A percentile compares a stretch with the other conserved stretches of the same genome.
These are phyloP conservation scores for Solanum aculeatissimum DNA, from an alignment of 305 asterid genomes.

Conservation along the genomic window DNA sequence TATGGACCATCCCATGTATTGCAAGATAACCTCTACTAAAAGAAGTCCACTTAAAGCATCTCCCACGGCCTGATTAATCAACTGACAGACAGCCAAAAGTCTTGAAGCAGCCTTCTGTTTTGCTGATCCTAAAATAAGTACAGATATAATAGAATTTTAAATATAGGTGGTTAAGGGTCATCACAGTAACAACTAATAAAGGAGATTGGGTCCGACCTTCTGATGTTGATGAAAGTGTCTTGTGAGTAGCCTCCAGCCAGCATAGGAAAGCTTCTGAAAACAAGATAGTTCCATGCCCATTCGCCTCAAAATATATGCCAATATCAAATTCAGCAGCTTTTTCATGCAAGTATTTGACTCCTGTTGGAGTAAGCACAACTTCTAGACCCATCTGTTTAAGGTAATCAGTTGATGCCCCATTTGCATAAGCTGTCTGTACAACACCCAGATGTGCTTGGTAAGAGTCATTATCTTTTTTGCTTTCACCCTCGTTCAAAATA, in stretches of 20 bases:
- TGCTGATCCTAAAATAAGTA: constrained; percentile 45
- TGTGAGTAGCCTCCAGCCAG: constrained; percentile 47
- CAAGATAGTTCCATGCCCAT: constrained; percentile 93
- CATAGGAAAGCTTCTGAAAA: constrained; percentile 52
- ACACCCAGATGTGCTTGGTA: constrained; percentile 47
- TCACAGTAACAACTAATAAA: not conserved
- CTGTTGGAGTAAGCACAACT: constrained; percentile 78
- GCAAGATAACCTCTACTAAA: constrained; percentile 74
- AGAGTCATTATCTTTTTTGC: constrained; percentile 20
- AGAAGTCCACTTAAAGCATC: constrained; percentile 82
- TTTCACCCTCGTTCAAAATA: constrained; percentile 37
- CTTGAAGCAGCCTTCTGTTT: constrained; percentile 69
- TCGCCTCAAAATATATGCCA: constrained; percentile 92
- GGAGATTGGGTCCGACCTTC: constrained; percentile 31
- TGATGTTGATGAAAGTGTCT: constrained; percentile 40
- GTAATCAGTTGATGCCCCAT: constrained; percentile 89
- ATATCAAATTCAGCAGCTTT: constrained; percentile 83
- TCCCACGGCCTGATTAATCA: constrained; percentile 92
- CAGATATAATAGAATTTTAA: not conserved
- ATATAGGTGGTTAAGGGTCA: not conserved
- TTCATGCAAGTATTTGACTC: constrained; percentile 82
- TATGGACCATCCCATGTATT: constrained; percentile 62
- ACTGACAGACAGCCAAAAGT: constrained; percentile 62
- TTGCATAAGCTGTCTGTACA: constrained; percentile 95
- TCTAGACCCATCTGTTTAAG: constrained; percentile 64